Base-by-base conservation (phyloP, 2,329 filamentous ascomycete genomes). In the Trichoderma aggressivum region DNA sequence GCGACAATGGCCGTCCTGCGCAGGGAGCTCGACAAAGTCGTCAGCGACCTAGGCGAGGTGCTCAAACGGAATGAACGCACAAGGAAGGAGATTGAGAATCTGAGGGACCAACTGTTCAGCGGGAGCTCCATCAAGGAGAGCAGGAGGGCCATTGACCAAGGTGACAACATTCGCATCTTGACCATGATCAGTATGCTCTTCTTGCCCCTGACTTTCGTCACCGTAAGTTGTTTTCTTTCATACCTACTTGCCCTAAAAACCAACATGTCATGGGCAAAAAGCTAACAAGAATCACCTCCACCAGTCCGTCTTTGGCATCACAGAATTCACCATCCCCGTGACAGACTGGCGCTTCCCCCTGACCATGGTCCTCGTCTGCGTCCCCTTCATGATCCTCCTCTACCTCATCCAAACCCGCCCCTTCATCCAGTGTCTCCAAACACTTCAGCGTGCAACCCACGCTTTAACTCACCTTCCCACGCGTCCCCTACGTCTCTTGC, bases 351-450 rank as follows among this genome's bases (percentile, higher is more conserved):
- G 79, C 12, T 86, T 86, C 72, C 77, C 81, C 21, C 76, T 84
- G 16, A 91, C 87, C 77, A 94, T 94, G 75, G 91, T 90, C 7
- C 89, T 88, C 79, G 90, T 86, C 56, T 86, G 84, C 76, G 80
- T 86, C 2, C 85, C 84, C 26, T 86, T 86, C 74, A 84, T 86
- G 75, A 73, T 85, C 28, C 77, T 86, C 26, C 81, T 86, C 70
- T 80, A 84, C 43, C 78, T 85, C 34, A 77, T 86, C 39, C 84
- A 86, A 69, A 84, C 81, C 7, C 79, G 81, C 30, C 78, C 78
- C 24, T 83, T 82, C 58, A 77, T 80, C 71, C 59, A 75, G 4
- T 66, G 80, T 26, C 39, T 78, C 28, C 73, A 75, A 65, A 77
- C 76, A 50, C 11, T 70, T 3, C 56, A 62, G 55, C 28, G 50